These are phyloP conservation scores for Argentina anserina DNA, from an alignment of 306 rosid genomes.

Conservation along the genomic window DNA sequence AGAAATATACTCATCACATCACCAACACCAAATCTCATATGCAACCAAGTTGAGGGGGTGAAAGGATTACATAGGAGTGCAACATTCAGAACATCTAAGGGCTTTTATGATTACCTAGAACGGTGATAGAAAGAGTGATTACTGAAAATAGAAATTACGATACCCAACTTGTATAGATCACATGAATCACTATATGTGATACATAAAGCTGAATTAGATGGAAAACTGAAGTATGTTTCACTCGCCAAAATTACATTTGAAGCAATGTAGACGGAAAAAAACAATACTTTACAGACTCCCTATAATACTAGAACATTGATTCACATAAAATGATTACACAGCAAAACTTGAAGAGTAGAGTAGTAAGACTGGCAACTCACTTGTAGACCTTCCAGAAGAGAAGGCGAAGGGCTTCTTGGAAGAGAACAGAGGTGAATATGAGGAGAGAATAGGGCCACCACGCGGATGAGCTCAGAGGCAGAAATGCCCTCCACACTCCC, in stretches of 20 bases:
- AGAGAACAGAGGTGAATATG: conserved; percentile 63
- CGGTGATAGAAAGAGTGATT: not conserved
- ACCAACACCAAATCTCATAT: not conserved
- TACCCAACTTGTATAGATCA: not conserved
- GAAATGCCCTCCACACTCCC: conserved; percentile 81
- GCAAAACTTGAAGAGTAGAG: too few relatives aligned
- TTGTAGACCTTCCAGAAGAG: conserved; percentile 71
- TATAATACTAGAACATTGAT: not conserved
- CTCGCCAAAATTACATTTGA: not conserved
- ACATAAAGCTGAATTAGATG: not conserved
- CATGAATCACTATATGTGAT: not conserved
- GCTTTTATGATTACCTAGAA: not conserved
- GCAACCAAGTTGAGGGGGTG: not conserved
- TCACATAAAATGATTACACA: too few relatives aligned
- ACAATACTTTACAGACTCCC: not conserved
- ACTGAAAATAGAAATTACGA: not conserved
- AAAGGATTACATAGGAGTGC: not conserved
- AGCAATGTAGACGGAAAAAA: not conserved
- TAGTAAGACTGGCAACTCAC: too few relatives aligned
- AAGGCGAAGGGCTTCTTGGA: conserved; percentile 87
- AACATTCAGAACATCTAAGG: not conserved
- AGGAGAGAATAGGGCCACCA: conserved; percentile 80
- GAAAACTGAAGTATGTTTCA: not conserved
- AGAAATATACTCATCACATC: not conserved
- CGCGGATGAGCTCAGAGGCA: conserved; percentile 52